phyloP scores from a whole-genome alignment of 2,329 filamentous ascomycete genomes.

The Cercospora zeina region DNA sequence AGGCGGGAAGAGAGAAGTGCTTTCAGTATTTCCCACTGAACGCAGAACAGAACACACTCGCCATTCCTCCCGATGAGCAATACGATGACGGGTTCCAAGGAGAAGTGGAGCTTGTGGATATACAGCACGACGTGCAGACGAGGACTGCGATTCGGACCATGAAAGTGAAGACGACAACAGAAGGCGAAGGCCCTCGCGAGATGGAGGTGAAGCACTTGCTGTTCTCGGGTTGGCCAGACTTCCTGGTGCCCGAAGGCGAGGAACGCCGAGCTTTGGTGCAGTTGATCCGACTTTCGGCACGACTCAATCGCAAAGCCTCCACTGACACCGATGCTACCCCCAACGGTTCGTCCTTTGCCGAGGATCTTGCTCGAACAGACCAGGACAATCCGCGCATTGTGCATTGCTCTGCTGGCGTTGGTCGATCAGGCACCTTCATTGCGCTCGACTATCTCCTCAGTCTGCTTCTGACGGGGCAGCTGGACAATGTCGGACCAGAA shows the following conservation, averaged over 20 bases:
- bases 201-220: slow-evolving; percentile 79
- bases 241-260: slow-evolving; percentile 71
- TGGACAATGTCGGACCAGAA: slow-evolving; percentile 53
- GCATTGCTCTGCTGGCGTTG: slow-evolving; percentile 80
- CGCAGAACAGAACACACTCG: slow-evolving; percentile 34
- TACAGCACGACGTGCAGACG: slow-evolving; percentile 57
- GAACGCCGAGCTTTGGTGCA: slow-evolving; percentile 68
- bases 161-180: slow-evolving; percentile 47
- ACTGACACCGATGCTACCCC: slow-evolving; percentile 21
- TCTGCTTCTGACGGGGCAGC: slow-evolving; percentile 73
- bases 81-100: slow-evolving; percentile 59
- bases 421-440: slow-evolving; percentile 92
- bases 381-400: slow-evolving; percentile 69
- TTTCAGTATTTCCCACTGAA: slow-evolving; percentile 70
- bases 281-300: slow-evolving; percentile 66
- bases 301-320: slow-evolving; percentile 49
- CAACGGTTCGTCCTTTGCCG: slow-evolving; percentile 32
- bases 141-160: slow-evolving; percentile 74
- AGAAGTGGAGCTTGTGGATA: slow-evolving; percentile 62
- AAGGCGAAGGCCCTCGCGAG: slow-evolving; percentile 47
- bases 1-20: slow-evolving; percentile 78
- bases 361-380: slow-evolving; percentile 32
- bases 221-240: slow-evolving; percentile 88
- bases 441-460: slow-evolving; percentile 87
- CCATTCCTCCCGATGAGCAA: slow-evolving; percentile 31